Evolutionary conservation across 345 rosid genomes (phyloP), one percentile per base, ranked within the genome.

Genomic region (Eucalyptus shirleyi): DNA sequence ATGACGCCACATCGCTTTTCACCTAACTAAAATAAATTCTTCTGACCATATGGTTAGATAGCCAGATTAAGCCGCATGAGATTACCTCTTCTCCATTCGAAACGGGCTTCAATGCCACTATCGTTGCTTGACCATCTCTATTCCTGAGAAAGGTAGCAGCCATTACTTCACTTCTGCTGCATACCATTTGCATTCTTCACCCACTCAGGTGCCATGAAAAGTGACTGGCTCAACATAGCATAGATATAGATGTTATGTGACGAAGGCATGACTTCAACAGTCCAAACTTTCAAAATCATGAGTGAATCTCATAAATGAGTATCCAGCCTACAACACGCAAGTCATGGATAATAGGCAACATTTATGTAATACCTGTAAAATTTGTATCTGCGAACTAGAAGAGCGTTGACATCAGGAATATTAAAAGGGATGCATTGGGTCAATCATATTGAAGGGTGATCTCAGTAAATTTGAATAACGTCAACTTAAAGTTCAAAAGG

Each of bases 51-150:
- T 2, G 49, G 15, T 11, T 65, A 32, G 12, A 21, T 18, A 51
- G 28, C 72, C 12, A 50, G 44, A 34, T 44, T 4, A 89, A 21
- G 83, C n/a, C 53, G 18, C 12, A 5, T 65, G 13, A 51, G 37
- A 44, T 50, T 90, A 96, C 99, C 98, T 98, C 99, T 92, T 98
- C 98, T 92, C 97, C 96, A 89, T 92, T 93, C 88, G 72, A 86
- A 89, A 96, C 95, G 89, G 91, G 89, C 91, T 93, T 90, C 86
- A 91, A 89, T 28, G 98, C 97, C 83, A 95, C 88, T 87, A 98
- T 95, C 56, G 95, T 94, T 50, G 98, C 99, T 93, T 93, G 98
- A 50, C 99, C 98, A 88, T 98, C 98, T 92, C 92, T 94, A 89
- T 97, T n/a, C 99, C 99, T 96, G 93, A 88, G 30, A 7, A 67